phyloP scores from a whole-genome alignment of 2,329 filamentous ascomycete species.

The Aplosporella prunicola region DNA sequence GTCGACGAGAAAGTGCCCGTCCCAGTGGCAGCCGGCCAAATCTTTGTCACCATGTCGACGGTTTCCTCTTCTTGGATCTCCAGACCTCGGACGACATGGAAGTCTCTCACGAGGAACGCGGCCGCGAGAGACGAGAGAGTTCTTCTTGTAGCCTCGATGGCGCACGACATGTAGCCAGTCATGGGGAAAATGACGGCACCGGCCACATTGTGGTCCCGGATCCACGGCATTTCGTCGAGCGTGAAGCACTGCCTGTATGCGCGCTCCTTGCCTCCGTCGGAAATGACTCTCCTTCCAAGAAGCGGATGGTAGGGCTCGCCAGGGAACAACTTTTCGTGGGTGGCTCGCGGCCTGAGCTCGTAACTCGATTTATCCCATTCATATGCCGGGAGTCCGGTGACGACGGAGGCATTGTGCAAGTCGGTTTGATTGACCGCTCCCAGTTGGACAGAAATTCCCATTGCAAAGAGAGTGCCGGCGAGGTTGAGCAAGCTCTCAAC shows the following conservation, averaged over 20 bases:
- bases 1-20: too few relatives aligned
- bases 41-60: too few relatives aligned
- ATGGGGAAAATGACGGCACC: conserved; percentile 21
- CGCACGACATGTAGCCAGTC: conserved; percentile 23
- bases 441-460: conserved; percentile 14
- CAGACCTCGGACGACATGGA: too few relatives aligned
- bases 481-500: conserved; percentile 9
- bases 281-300: conserved; percentile 20
- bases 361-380: conserved; percentile 19
- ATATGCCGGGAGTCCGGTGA: conserved; percentile 18
- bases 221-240: conserved; percentile 19
- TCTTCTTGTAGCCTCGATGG: conserved; percentile 22
- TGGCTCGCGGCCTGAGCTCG: conserved; percentile 13
- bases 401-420: conserved; percentile 11
- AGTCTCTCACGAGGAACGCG: too few relatives aligned
- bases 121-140: too few relatives aligned
- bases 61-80: too few relatives aligned
- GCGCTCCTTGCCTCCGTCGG: conserved; percentile 12
- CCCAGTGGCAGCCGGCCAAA: too few relatives aligned
- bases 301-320: conserved; percentile 16
- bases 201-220: conserved; percentile 19
- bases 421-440: conserved; percentile 18
- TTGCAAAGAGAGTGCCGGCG: conserved; percentile 16
- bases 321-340: conserved; percentile 4
- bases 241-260: conserved; percentile 16